Evolutionary conservation across 2,329 filamentous ascomycete genomes (phyloP).

Genomic region (Aspergillus brasiliensis): DNA sequence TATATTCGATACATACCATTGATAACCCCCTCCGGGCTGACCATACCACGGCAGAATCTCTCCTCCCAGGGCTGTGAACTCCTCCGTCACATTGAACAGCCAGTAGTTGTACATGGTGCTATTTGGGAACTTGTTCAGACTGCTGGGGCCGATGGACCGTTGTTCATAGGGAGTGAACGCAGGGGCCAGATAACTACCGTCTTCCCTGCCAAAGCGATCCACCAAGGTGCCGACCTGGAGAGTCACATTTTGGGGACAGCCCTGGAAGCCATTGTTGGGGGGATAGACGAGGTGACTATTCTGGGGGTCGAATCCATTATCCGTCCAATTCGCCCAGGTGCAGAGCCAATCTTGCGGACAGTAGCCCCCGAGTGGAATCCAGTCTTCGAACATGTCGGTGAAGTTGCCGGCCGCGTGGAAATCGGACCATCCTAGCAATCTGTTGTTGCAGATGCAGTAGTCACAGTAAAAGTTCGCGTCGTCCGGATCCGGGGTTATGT

Average conservation of each 20-base stretch:
- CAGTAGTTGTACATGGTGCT: slow-evolving; percentile 6
- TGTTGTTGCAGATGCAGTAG: slow-evolving; percentile 3
- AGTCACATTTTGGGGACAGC: not conserved
- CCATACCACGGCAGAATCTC: slow-evolving; percentile 2
- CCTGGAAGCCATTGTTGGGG: slow-evolving; percentile 1
- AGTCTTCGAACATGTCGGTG: not conserved
- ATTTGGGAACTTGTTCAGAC: not conserved
- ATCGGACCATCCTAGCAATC: not conserved
- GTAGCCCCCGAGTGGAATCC: not conserved
- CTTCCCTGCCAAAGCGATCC: not conserved
- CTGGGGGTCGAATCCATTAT: not conserved
- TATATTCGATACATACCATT: not conserved
- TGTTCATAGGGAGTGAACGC: not conserved
- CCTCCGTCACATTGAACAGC: not conserved
- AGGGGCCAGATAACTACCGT: not conserved
- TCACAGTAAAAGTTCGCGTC: not conserved
- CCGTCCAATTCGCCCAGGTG: slow-evolving; percentile 2
- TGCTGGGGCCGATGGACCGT: not conserved
- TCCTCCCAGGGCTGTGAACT: not conserved
- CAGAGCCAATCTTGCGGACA: slow-evolving; percentile 5
- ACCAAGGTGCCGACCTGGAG: not conserved
- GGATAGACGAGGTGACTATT: not conserved
- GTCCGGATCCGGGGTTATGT: not conserved
- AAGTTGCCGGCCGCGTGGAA: not conserved
- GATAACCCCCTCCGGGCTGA: not conserved